Conservation (phyloP, 2,329 filamentous ascomycete species). For the Celoporthe dispersa region DNA sequence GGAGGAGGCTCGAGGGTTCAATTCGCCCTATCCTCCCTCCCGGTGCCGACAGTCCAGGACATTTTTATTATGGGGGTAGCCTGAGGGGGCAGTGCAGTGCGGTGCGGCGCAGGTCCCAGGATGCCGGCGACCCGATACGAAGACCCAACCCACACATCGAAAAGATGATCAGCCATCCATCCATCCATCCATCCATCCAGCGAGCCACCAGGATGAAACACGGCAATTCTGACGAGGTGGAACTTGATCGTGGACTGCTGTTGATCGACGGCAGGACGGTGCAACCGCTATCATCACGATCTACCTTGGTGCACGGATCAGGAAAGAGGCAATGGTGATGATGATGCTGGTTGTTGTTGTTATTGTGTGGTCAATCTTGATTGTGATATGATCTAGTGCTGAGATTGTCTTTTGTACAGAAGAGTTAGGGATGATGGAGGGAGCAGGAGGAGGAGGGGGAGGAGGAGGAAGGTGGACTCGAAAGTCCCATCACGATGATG, state of each 20-base stretch:
- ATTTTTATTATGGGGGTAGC: background rate
- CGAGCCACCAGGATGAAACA: conserved; percentile 11
- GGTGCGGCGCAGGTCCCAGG: background rate
- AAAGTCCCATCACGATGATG: background rate
- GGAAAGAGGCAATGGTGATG: background rate
- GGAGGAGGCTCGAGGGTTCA: background rate
- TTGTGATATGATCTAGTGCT: background rate
- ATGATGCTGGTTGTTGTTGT: too few relatives aligned
- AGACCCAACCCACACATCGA: background rate
- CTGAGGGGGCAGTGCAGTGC: background rate
- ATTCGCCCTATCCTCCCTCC: background rate
- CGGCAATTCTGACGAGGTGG: background rate
- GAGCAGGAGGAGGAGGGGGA: background rate
- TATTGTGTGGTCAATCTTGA: background rate
- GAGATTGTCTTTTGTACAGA: background rate
- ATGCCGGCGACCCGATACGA: conserved; percentile 2
- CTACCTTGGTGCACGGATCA: background rate
- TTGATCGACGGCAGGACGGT: background rate
- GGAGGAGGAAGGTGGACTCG: background rate
- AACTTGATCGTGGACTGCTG: background rate
- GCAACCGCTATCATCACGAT: background rate
- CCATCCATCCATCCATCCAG: background rate
- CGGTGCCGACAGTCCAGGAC: background rate
- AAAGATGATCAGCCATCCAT: background rate
- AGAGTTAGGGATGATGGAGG: background rate